phyloP scores from a whole-genome alignment of 441 rosid genomes.

The Adansonia grandidieri region DNA sequence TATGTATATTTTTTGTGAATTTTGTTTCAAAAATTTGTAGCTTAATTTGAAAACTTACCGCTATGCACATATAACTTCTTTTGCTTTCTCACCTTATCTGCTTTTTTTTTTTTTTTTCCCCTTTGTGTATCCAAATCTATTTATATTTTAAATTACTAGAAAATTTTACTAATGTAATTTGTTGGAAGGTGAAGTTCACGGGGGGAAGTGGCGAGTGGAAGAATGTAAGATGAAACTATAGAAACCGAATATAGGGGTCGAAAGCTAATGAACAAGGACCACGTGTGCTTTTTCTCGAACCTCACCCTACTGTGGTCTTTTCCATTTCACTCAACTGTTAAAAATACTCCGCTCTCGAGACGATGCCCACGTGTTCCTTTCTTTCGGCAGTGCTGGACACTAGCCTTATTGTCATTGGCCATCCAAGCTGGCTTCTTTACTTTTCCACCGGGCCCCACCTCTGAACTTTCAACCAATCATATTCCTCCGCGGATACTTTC shows the following conservation, averaged over 20 bases:
- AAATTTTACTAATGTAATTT: neutral
- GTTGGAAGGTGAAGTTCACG: neutral
- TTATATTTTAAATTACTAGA: no score
- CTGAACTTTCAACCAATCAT: conserved; percentile 33
- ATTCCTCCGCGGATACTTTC: neutral
- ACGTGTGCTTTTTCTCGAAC: conserved; percentile 48
- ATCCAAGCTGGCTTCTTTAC: conserved; percentile 1
- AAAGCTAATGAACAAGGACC: conserved; percentile 27
- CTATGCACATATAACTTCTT: no score
- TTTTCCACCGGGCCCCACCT: conserved; percentile 7
- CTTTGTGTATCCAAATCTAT: no score
- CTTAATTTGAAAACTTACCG: no score
- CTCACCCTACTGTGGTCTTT: conserved; percentile 28
- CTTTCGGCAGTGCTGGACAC: conserved; percentile 39
- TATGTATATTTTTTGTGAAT: no score
- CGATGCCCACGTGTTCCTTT: conserved; percentile 38
- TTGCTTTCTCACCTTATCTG: no score
- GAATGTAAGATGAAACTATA: neutral
- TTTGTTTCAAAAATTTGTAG: no score
- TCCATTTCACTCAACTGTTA: conserved; percentile 29
- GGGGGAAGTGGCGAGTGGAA: conserved; percentile 17
- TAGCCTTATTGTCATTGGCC: conserved; percentile 25
- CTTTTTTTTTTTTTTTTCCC: no score
- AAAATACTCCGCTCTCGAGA: neutral
- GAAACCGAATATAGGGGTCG: neutral